Percentiles rank a stretch among this genome's conserved stretches.
These are phyloP conservation scores for Beta vulgaris DNA, from an alignment of 148 eudicot species.

Conservation along the genomic window DNA sequence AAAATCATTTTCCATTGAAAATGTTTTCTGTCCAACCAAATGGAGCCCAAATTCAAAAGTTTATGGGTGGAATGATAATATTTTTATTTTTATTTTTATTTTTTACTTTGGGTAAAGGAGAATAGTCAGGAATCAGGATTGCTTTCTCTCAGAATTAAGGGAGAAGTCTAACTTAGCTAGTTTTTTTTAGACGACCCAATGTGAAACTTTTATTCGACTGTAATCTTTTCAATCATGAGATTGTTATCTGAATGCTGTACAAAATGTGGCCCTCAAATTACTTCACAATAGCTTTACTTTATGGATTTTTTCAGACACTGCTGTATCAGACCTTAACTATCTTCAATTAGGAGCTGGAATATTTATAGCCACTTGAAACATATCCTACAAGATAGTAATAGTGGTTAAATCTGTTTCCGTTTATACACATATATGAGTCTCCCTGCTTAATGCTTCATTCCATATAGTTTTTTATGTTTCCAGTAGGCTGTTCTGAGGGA, in stretches of 20 bases:
- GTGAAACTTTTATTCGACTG: background rate
- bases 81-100: too few species aligned
- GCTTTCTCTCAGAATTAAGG: background rate
- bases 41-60: too few species aligned
- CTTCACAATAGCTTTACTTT: background rate
- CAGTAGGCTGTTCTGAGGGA: too few species aligned
- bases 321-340: background rate
- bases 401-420: background rate
- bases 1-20: too few species aligned
- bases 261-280: background rate
- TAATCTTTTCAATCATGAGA: background rate
- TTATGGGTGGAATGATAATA: too few species aligned
- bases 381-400: background rate
- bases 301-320: background rate
- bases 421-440: background rate
- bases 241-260: too few species aligned
- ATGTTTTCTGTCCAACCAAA: too few species aligned
- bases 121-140: too few species aligned
- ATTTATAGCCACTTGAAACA: background rate
- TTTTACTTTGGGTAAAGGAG: too few species aligned
- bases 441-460: too few species aligned
- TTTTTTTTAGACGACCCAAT: background rate
- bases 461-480: too few species aligned
- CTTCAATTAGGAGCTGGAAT: background rate
- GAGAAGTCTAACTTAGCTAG: background rate